These are phyloP conservation scores for Fusarium globosum DNA, from an alignment of 2,329 filamentous ascomycete genomes.

Conservation along the genomic window DNA sequence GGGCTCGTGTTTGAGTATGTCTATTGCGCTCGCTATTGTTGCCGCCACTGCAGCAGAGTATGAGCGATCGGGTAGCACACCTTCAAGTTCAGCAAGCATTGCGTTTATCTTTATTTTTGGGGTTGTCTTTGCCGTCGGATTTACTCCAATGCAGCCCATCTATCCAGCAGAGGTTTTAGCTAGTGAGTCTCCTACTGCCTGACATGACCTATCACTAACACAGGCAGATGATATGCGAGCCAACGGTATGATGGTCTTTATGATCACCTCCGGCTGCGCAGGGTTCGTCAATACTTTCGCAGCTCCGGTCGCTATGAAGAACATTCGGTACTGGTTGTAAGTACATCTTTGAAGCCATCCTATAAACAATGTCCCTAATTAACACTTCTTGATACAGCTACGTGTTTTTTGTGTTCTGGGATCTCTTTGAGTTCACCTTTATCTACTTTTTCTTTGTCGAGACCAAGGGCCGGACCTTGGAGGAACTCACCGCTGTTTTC, in stretches of 20 bases:
- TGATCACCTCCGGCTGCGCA: background rate
- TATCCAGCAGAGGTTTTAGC: background rate
- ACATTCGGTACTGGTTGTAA: background rate
- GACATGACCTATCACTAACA: fast-evolving
- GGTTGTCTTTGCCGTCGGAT: background rate
- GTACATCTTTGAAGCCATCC: background rate
- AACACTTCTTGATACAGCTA: background rate
- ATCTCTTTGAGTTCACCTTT: background rate
- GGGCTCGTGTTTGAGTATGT: background rate
- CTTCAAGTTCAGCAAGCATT: background rate
- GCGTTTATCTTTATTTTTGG: background rate
- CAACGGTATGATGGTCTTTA: background rate
- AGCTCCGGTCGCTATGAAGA: background rate
- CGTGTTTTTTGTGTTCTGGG: background rate
- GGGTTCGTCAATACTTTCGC: background rate
- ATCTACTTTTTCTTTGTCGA: background rate
- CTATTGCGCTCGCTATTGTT: background rate
- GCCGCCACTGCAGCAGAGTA: background rate
- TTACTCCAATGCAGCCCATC: background rate
- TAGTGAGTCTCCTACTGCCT: background rate
- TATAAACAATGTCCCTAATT: fast-evolving
- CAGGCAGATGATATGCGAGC: background rate
- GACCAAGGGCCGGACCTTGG: background rate
- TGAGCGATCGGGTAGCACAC: background rate
- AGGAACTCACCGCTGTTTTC: background rate